Evolutionary conservation across 768 basidiomycete genomes (phyloP).

Genomic region (Lentinula detonsa): DNA sequence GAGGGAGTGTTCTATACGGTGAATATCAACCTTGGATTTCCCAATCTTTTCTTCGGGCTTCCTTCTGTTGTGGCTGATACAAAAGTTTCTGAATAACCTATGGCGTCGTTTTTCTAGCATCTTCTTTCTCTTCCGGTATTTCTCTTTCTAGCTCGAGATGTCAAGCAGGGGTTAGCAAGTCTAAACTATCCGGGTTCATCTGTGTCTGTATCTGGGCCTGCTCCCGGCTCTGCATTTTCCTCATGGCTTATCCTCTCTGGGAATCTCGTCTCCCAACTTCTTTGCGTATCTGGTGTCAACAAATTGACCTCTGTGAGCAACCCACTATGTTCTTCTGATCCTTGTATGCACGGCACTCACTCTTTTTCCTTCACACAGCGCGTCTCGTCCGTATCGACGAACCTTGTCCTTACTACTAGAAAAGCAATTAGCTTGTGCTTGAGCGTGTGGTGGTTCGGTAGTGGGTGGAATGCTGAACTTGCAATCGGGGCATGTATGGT

Average conservation of each 20-base stretch:
- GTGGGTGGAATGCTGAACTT: constrained; percentile 61
- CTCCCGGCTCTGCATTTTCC: constrained; percentile 23
- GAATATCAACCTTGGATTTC: constrained; percentile 13
- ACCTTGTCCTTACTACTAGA: constrained; percentile 71
- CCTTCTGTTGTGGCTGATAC: neutral
- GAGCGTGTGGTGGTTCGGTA: constrained; percentile 82
- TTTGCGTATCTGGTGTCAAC: constrained; percentile 84
- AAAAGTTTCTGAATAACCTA: neutral
- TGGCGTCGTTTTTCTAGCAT: constrained; percentile 40
- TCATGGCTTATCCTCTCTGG: constrained; percentile 53
- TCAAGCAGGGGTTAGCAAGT: constrained; percentile 49
- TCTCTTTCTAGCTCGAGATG: constrained; percentile 50
- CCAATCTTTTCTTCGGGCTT: neutral
- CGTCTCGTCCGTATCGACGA: constrained; percentile 77
- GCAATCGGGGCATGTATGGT: constrained; percentile 70
- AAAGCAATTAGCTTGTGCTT: constrained; percentile 79
- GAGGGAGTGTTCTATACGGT: constrained; percentile 86
- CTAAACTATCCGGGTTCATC: constrained; percentile 23
- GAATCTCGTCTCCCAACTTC: constrained; percentile 68
- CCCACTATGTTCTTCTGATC: constrained; percentile 4
- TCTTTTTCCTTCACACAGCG: constrained; percentile 30
- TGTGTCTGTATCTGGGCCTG: constrained; percentile 17
- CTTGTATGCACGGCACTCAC: neutral
- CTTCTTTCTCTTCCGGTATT: constrained; percentile 74
- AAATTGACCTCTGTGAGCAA: constrained; percentile 65